phyloP scores from a whole-genome alignment of 2,329 filamentous ascomycete genomes.

The Fusarium anguioides region DNA sequence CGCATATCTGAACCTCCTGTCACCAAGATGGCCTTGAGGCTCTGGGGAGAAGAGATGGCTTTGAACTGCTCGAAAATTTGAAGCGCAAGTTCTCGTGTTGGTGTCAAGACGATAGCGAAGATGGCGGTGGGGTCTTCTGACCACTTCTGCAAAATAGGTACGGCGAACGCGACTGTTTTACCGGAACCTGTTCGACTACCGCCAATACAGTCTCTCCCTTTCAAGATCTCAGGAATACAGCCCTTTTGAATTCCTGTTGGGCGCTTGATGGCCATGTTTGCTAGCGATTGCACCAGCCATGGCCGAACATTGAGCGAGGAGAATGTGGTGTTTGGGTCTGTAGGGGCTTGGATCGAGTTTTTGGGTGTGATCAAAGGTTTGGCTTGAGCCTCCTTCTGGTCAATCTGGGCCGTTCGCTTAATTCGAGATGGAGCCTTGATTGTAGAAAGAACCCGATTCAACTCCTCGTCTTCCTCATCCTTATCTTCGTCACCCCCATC shows the following conservation, averaged over 20 bases:
- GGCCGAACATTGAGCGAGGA: conserved; percentile 77
- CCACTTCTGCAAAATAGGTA: conserved; percentile 94
- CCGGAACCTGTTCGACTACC: conserved; percentile 95
- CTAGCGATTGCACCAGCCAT: conserved; percentile 88
- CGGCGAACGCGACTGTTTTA: conserved; percentile 96
- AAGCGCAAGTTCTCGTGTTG: conserved; percentile 89
- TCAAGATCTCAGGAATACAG: conserved; percentile 92
- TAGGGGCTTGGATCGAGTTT: conserved; percentile 60
- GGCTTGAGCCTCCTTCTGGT: conserved; percentile 34
- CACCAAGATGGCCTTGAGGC: conserved; percentile 87
- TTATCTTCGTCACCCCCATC: conserved; percentile 44
- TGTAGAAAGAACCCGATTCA: conserved; percentile 53
- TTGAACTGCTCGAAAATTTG: conserved; percentile 98
- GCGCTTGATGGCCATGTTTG: conserved; percentile 80
- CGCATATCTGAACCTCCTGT: conserved; percentile 96
- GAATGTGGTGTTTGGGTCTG: conserved; percentile 73
- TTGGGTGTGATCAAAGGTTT: conserved; percentile 39
- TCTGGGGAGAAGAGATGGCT: conserved; percentile 88
- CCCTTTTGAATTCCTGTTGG: conserved; percentile 94
- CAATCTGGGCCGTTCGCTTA: conserved; percentile 52
- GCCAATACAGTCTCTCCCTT: conserved; percentile 93
- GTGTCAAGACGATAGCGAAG: conserved; percentile 89
- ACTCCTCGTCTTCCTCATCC: conserved; percentile 47
- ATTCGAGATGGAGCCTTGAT: conserved; percentile 66
- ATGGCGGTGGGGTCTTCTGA: conserved; percentile 91